Evolutionary conservation across 352 stramenopile genomes (phyloP), one percentile per base, ranked within the genome.

Genomic region (Globisporangium acanthophoron): DNA sequence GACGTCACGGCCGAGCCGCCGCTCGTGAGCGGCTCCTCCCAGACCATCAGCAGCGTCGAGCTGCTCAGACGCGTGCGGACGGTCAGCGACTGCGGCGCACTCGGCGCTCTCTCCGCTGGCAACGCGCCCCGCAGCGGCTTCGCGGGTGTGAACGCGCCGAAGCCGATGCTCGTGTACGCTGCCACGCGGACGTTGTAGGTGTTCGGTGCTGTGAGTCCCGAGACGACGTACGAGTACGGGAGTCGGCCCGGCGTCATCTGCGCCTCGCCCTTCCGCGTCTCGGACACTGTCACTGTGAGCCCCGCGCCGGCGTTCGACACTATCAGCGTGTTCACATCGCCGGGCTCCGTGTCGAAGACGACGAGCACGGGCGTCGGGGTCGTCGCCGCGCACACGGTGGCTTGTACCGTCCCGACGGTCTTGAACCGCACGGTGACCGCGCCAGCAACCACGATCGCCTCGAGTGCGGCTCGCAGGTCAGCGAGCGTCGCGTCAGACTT

Each of bases 81-180:
- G 11, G 68, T 80, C 11, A 98, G 83, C 24, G 87, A 91, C 51
- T 77, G 80, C 11, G 94, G 94, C 13, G 70, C 64, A 20, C 59
- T 85, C 15, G 88, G 87, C 16, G 66, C 82, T 52, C 80, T 66
- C 8, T 64, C 40, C 2, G 78, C 59, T 11, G 82, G 71, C 6
- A 78, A 58, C 21, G 78, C 58, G 12, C 68, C 67, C 18, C 58
- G 61, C 0, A 64, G 37, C 1, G 78, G 66, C 27, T 74, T 67
- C 18, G 67, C 78, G 35, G 75, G 71, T 3, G 65, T 67, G 53
- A 93, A 95, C 0, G 73, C 46, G 0, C 95, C 92, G 58, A 96
- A 98, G 16, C 96, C 96, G 15, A 97, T 67, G 29, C 78, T 91
- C 69, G 97, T 99, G 78, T 98, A 98, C 18, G 96, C 93, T 9